A percentile compares a stretch with the other conserved stretches of the same genome.
Conservation (phyloP, 768 basidiomycete genomes). For the Dioszegia hungarica region DNA sequence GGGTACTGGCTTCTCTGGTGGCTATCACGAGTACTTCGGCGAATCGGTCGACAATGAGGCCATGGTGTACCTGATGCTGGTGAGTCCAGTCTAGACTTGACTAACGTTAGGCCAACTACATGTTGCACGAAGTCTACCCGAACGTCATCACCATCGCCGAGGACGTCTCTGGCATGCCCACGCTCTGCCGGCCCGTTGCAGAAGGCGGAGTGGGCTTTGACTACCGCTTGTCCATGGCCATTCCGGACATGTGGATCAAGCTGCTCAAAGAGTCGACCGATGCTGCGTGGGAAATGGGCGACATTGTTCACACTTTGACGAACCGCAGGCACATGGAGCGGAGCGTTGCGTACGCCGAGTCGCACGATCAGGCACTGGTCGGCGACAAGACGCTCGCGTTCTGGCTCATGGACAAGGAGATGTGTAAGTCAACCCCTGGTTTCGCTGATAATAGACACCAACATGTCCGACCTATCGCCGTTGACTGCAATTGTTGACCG, state of each 20-base stretch:
- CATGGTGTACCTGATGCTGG: constrained; percentile 94
- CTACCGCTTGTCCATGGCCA: constrained; percentile 95
- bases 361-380: constrained; percentile 95
- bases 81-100: constrained; percentile 51
- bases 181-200: constrained; percentile 71
- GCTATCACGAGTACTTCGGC: constrained; percentile 98
- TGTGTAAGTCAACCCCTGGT: constrained; percentile 66
- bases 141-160: constrained; percentile 86
- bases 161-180: constrained; percentile 98
- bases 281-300: constrained; percentile 77
- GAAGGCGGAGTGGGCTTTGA: constrained; percentile 94
- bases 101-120: constrained; percentile 75
- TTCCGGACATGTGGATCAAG: constrained; percentile 99
- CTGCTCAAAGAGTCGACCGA: constrained; percentile 86
- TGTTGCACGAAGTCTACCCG: constrained; percentile 77
- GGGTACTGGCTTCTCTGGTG: constrained; percentile 90
- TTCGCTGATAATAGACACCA: constrained; percentile 59
- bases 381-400: constrained; percentile 98
- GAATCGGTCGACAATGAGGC: constrained; percentile 75
- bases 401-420: constrained; percentile 99
- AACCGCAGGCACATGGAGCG: constrained; percentile 86
- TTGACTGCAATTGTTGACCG: constrained; percentile 81
- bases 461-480: constrained; percentile 83
- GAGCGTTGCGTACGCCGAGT: constrained; percentile 89
- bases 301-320: constrained; percentile 81